Base-by-base conservation (phyloP, 1,139 yeast genomes). In the Pichia sp. region DNA sequence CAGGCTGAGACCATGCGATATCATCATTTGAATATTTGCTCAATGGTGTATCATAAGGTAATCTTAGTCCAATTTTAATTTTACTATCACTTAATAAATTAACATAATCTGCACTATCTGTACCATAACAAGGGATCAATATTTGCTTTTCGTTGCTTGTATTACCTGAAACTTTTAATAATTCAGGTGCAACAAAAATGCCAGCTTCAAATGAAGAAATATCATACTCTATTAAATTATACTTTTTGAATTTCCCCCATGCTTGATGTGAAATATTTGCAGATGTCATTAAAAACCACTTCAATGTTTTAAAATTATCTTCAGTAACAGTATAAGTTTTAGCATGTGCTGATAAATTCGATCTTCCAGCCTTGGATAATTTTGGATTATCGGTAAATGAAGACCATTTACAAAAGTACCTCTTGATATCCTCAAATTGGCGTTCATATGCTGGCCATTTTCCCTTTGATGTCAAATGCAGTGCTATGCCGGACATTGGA, bases 271-370 rank as follows among this genome's bases (percentile, higher is more conserved):
- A 77, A 27, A 80, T 54, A 54, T 81, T 81, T 32, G 80, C 80
- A 44, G 85, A 78, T 2, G 85, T 79, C 57, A 78, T 65, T n/a
- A 78, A 52, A 14, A 76, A 71, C 87, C 88, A 81, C 41, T 72
- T 70, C 3, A 79, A 51, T 1, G 74, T 59, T 21, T 61, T 50
- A 63, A 77, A 78, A 37, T 69, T 53, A 50, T 75, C 76, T 15
- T 51, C 67, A 59, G 69, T 74, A 57, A 61, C 71, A 67, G 65
- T 45, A 49, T 70, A 63, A 26, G 69, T 69, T 49, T 72, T 72
- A 4, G 71, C 66, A 53, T 72, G 77, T 8, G 69, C 64, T 1
- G 73, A 62, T 14, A 70, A 59, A 3, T 60, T 48, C 1, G 53
- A 47, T 42, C 75, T 53, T 27, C 62, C 59, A 31, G 60, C 48